Evolutionary conservation across 2,329 filamentous ascomycete genomes (phyloP).

Genomic region (Kalmusia sp.): DNA sequence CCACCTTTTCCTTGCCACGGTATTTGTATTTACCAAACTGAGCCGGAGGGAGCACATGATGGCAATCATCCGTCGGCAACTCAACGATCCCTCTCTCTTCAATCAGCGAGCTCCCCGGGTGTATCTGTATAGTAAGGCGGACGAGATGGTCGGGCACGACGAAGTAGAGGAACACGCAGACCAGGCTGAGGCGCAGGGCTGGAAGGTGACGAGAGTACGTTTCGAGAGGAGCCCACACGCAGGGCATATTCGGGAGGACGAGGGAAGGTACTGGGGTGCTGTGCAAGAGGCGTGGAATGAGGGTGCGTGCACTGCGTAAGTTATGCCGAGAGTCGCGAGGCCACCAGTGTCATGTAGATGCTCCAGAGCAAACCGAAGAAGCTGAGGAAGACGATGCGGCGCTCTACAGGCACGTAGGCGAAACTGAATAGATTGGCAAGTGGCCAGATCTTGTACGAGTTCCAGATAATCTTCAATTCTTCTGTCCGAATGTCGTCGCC

Average conservation of each 20-base stretch:
- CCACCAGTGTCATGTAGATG: slow-evolving; percentile 74
- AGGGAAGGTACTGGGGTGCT: slow-evolving; percentile 64
- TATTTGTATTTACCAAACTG: slow-evolving; percentile 25
- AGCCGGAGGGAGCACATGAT: slow-evolving; percentile 33
- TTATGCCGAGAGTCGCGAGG: slow-evolving; percentile 33
- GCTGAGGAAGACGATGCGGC: slow-evolving; percentile 73
- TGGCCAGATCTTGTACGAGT: slow-evolving; percentile 78
- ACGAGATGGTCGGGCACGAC: slow-evolving; percentile 62
- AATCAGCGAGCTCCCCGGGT: slow-evolving; percentile 52
- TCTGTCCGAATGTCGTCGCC: slow-evolving; percentile 40
- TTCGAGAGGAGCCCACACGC: slow-evolving; percentile 68
- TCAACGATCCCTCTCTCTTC: slow-evolving; percentile 39
- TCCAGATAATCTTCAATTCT: slow-evolving; percentile 47
- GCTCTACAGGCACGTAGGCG: slow-evolving; percentile 72
- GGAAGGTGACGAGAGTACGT: slow-evolving; percentile 56
- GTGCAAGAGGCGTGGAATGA: slow-evolving; percentile 41
- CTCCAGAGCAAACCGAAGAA: slow-evolving; percentile 77
- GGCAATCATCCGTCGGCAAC: slow-evolving; percentile 32
- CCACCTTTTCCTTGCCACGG: slow-evolving; percentile 32
- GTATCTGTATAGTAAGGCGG: slow-evolving; percentile 66
- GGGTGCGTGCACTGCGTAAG: slow-evolving; percentile 15
- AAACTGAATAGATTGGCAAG: slow-evolving; percentile 75
- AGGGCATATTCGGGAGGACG: slow-evolving; percentile 65
- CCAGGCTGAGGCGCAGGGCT: slow-evolving; percentile 57
- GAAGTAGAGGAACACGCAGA: slow-evolving; percentile 65